Evolutionary conservation across 768 basidiomycete species (phyloP), one percentile per base, ranked within the genome.

Genomic region (Leccinum uliginosum): DNA sequence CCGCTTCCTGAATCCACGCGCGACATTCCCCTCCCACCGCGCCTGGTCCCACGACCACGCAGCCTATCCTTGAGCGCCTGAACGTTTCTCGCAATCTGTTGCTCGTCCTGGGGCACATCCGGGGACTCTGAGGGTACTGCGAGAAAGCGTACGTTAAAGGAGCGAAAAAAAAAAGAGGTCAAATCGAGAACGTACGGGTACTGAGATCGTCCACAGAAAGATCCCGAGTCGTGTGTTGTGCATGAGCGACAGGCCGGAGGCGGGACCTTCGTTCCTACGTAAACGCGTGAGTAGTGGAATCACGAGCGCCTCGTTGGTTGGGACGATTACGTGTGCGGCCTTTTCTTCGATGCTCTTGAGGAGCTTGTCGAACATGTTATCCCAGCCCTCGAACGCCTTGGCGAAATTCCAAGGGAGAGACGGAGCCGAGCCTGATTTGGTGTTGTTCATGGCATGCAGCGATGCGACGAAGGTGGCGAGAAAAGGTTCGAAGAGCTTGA

Each of bases 1-100:
- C 84, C 85, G 65, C 76, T 80, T 29, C 78, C 81, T 23, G 75
- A 77, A 55, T 78, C 75, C 58, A 80, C 73, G 56, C 83, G 79
- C 56, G 78, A 74, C 38, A 65, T 66, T 40, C 76, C 72, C 54
- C 80, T 77, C 46, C 82, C 78, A 19, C 80, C 78, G 55, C 84
- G 79, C 57, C 83, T 75, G 3, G 83, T 83, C 0, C 86, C 88
- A 52, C 87, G 78, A 26, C 89, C 89, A 54, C 91, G 89, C 50
- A 97, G 73, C 30, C 92, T 80, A 52, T 81, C 86, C 72, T 95
- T 97, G 53, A 99, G 78, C 0, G 91, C 91, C 62, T 93, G 87
- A 1, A 97, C 90, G 66, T 95, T 97, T 62, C 91, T 80, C 4
- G 95, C 86, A 59, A 98, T 98, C 64, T 93, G 86, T 67, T 96